phyloP scores from a whole-genome alignment of 371 early-diverging fungal species.

The Mucor circinelloides region DNA sequence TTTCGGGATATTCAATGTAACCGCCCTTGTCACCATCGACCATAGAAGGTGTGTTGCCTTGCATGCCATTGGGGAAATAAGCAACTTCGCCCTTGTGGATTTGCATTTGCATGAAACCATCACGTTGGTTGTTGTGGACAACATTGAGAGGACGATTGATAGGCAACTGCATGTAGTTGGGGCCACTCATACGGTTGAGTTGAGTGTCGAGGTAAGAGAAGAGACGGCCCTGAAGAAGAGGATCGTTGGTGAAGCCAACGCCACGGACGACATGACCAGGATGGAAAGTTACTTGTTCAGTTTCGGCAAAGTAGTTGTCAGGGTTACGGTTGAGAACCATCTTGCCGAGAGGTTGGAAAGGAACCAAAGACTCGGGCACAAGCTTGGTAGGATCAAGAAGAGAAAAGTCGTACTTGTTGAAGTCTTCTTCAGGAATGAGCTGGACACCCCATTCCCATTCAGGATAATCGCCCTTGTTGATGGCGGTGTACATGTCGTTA shows the following conservation, averaged over 20 bases:
- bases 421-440: slow-evolving; percentile 42
- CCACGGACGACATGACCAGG: slow-evolving; percentile 50
- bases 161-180: slow-evolving; percentile 56
- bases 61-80: slow-evolving; percentile 37
- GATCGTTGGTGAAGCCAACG: slow-evolving; percentile 54
- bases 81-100: slow-evolving; percentile 33
- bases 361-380: slow-evolving; percentile 52
- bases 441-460: slow-evolving; percentile 57
- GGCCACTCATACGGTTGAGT: slow-evolving; percentile 48
- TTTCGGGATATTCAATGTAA: slow-evolving; percentile 42
- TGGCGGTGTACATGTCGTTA: slow-evolving; percentile 51
- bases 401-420: slow-evolving; percentile 52
- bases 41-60: slow-evolving; percentile 34
- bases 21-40: slow-evolving; percentile 26
- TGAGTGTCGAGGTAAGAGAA: slow-evolving; percentile 62
- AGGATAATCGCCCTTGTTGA: slow-evolving; percentile 52
- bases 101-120: slow-evolving; percentile 41
- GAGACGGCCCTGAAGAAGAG: slow-evolving; percentile 57
- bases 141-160: slow-evolving; percentile 49
- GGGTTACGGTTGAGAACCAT: slow-evolving; percentile 55
- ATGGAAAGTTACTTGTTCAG: slow-evolving; percentile 56
- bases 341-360: slow-evolving; percentile 49
- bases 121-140: slow-evolving; percentile 57
- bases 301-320: slow-evolving; percentile 60
- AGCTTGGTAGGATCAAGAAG: slow-evolving; percentile 61